A percentile compares a stretch with the other conserved stretches of the same genome.
These are phyloP conservation scores for Ceratocystis albifundus DNA, from an alignment of 2,329 filamentous ascomycete species.

Conservation along the genomic window DNA sequence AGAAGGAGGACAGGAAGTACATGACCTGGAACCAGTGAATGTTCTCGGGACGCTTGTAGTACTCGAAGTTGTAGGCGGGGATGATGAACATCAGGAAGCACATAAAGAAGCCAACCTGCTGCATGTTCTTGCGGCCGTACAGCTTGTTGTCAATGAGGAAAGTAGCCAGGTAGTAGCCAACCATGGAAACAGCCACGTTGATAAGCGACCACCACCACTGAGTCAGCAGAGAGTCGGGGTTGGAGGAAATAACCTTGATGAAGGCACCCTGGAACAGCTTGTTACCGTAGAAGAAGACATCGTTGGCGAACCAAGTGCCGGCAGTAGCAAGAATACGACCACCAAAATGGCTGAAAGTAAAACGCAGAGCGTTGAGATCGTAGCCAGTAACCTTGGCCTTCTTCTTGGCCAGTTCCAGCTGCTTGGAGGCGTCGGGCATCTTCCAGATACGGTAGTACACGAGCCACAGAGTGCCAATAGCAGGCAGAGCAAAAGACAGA, in stretches of 20 bases:
- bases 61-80: slow-evolving; percentile 75
- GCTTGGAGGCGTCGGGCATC: slow-evolving; percentile 79
- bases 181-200: slow-evolving; percentile 77
- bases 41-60: slow-evolving; percentile 60
- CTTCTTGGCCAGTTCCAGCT: slow-evolving; percentile 72
- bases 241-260: slow-evolving; percentile 65
- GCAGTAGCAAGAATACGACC: slow-evolving; percentile 77
- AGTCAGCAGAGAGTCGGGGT: slow-evolving; percentile 62
- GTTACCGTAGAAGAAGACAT: slow-evolving; percentile 98
- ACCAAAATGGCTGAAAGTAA: slow-evolving; percentile 74
- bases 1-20: slow-evolving; percentile 97
- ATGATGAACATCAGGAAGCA: slow-evolving; percentile 90
- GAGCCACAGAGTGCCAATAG: slow-evolving; percentile 83
- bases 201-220: slow-evolving; percentile 87
- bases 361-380: slow-evolving; percentile 68
- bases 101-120: slow-evolving; percentile 84
- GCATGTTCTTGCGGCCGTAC: slow-evolving; percentile 93
- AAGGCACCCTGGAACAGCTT: slow-evolving; percentile 93
- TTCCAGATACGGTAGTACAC: slow-evolving; percentile 93
- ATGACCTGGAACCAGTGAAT: slow-evolving; percentile 91
- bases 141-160: slow-evolving; percentile 91
- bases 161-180: slow-evolving; percentile 81
- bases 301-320: slow-evolving; percentile 87
- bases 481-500: slow-evolving; percentile 81
- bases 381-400: slow-evolving; percentile 83